Evolutionary conservation across 1,139 yeast species (phyloP), one percentile per base, ranked within the genome.

Genomic region (Yamadazyma oceani): DNA sequence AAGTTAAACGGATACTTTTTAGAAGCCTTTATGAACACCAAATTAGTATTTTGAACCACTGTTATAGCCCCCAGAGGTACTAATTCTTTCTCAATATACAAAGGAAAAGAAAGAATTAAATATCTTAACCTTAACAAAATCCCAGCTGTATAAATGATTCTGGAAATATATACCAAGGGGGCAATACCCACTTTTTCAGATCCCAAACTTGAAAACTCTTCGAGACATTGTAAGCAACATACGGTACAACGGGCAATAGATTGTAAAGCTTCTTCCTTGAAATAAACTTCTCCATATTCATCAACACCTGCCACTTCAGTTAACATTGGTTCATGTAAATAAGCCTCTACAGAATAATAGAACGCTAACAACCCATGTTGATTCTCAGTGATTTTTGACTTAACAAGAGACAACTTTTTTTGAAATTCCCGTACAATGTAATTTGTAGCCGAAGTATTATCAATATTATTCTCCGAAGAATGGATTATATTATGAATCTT

Each of bases 61-160:
- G 59, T 50, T 19, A 81, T 60, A 3, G 80, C 75, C 26, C 66
- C 64, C 16, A 66, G 64, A 0, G 85, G 80, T 6, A 79, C 74
- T 33, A 74, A 62, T 33, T 73, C 73, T 36, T 56, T 62, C 33
- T 68, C 74, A 54, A 67, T 69, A 40, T 75, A 69, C 23, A 74
- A 66, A 1, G 85, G 82, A 11, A 79, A 64, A 5, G 82, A 72
- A 26, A 81, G 55, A 13, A 76, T 71, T 38, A 80, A 60, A 47
- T 73, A 80, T 26, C 88, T 62, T 34, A 82, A 62, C 43, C 86
- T 69, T 37, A 83, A 61, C 12, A 84, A 60, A 68, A 81, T 77
- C 9, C 88, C 86, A 0, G 81, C 80, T 2, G 86, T 79, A 53
- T 82, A 84, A 34, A 84, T 74, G 37, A 85, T 62, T 48, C 95